Conservation (phyloP, 176 grass and related monocot genomes). For the Chloris gayana region DNA sequence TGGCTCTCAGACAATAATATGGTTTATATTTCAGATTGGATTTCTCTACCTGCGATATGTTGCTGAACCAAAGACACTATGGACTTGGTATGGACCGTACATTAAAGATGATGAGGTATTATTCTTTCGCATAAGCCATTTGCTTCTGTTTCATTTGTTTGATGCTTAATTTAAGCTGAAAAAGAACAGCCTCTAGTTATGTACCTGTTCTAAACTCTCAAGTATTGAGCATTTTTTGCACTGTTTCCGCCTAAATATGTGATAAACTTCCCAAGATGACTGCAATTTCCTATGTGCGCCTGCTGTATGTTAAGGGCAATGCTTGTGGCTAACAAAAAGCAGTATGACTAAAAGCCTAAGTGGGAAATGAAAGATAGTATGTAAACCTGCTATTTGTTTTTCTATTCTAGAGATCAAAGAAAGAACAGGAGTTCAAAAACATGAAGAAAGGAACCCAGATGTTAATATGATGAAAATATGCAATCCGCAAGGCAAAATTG, state of each 20-base stretch:
- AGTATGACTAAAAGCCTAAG: slow-evolving; percentile 21
- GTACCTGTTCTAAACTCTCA: background rate
- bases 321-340: slow-evolving; percentile 25
- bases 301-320: slow-evolving; percentile 7
- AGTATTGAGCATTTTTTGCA: background rate
- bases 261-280: slow-evolving; percentile 16
- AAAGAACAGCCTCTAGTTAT: background rate
- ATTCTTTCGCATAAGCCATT: background rate
- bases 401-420: too few relatives aligned
- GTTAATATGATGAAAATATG: background rate
- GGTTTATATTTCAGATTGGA: slow-evolving; percentile 61
- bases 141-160: slow-evolving; percentile 32
- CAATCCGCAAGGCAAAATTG: background rate
- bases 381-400: too few relatives aligned
- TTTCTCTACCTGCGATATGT: slow-evolving; percentile 92
- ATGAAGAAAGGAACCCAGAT: background rate
- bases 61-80: slow-evolving; percentile 87
- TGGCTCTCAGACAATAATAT: background rate
- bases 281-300: background rate
- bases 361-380: background rate
- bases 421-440: too few relatives aligned
- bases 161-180: background rate
- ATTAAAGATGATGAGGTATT: slow-evolving; percentile 95
- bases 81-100: slow-evolving; percentile 94
- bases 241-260: slow-evolving; percentile 13